Base-by-base conservation (phyloP, 1,284 basidiomycete species). In the Jaminaea rosea region DNA sequence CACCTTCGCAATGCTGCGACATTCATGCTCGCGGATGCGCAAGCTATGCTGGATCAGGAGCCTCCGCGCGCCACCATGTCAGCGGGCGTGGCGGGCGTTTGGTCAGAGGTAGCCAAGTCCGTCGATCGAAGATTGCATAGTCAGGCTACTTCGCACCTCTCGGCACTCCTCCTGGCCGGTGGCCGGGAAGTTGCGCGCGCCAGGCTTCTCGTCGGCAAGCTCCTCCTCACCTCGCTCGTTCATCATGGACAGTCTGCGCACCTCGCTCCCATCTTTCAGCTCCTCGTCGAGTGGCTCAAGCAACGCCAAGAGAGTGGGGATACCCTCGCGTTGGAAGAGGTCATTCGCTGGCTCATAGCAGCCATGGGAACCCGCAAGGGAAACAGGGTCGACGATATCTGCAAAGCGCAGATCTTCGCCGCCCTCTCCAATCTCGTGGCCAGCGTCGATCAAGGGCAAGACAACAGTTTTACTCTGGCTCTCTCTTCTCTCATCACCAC, bases 41-140 rank as follows among this genome's bases (percentile, higher is more conserved):
- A 49, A 37, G 55, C 46, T 8, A 59, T 62, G 64, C 50, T 65
- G 10, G 47, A 59, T 19, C 39, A 49, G 9, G 57, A 59, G 24
- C 46, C 55, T 17, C 49, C 1, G 46, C 48, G n/a, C 50, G 57
- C 26, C 52, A 49, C 52, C 37, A 66, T 69, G 47, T 56, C 62
- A 7, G 44, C 58, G 17, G 71, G 66, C 34, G 60, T 73, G 6
- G 71, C 71, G 2, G 64, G 68, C 6, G 64, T 69, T 26, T 70
- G 68, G 63, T 59, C 62, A 2, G 59, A 73, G 44, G 70, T 59
- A 7, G 65, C 59, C 53, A 66, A 69, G 59, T 69, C 67, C 17
- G 52, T 67, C 32, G 67, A 69, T 24, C 51, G 60, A 9, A 58
- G 64, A 13, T 52, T 69, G 3, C 67, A 69, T 44, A 65, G 60